phyloP scores from a whole-genome alignment of 2,329 filamentous ascomycete genomes.

The Capronia epimyces region DNA sequence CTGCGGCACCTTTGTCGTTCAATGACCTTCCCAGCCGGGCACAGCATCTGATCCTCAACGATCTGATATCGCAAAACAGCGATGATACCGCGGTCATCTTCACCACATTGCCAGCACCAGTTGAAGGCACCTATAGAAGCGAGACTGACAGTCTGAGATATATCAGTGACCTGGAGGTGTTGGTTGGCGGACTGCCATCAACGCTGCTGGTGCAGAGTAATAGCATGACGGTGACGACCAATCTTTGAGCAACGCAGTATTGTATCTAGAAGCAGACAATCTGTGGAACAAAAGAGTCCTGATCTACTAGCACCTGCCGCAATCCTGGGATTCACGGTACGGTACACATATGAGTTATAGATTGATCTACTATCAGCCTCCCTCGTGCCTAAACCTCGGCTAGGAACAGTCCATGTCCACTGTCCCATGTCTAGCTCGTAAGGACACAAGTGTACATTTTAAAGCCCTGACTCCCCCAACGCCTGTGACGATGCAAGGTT shows the following conservation, averaged over 20 bases:
- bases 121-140: conserved; percentile 67
- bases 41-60: conserved; percentile 81
- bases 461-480: too few relatives aligned
- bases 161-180: conserved; percentile 68
- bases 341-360: too few relatives aligned
- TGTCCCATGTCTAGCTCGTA: too few relatives aligned
- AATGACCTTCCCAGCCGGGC: conserved; percentile 80
- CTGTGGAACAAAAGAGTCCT: too few relatives aligned
- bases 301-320: too few relatives aligned
- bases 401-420: too few relatives aligned
- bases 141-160: conserved; percentile 68
- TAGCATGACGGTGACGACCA: conserved; percentile 82
- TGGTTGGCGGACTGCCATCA: conserved; percentile 71
- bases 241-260: conserved; percentile 45
- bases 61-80: conserved; percentile 67
- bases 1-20: conserved; percentile 67
- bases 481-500: not conserved
- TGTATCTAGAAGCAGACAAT: not conserved
- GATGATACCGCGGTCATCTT: conserved; percentile 70
- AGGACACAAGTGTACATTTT: too few relatives aligned
- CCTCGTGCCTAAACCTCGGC: too few relatives aligned
- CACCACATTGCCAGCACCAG: conserved; percentile 75
- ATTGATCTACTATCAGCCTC: too few relatives aligned
- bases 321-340: too few relatives aligned
- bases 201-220: conserved; percentile 77